A percentile compares a stretch with the other conserved stretches of the same genome.
Conservation (phyloP, 2,329 filamentous ascomycete genomes). For the Lecanicillium sp. region DNA sequence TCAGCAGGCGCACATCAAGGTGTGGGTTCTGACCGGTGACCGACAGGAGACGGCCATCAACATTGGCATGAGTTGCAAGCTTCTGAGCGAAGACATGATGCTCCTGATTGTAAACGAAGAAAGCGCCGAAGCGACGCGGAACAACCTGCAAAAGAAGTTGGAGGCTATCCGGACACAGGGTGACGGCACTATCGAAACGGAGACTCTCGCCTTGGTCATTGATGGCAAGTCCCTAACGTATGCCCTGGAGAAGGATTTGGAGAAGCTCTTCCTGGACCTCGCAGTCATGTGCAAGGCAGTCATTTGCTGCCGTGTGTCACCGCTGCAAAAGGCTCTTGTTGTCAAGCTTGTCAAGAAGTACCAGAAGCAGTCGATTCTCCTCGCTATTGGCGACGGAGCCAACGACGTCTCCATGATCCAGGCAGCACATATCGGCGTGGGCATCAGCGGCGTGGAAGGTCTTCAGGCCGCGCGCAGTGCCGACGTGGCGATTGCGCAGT, state of each 20-base stretch:
- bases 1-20: conserved; percentile 94
- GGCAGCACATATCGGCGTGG: conserved; percentile 93
- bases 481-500: conserved; percentile 92
- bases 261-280: conserved; percentile 87
- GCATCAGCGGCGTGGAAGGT: conserved; percentile 95
- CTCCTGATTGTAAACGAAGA: conserved; percentile 95
- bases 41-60: conserved; percentile 98
- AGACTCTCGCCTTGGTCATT: conserved; percentile 85
- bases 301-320: conserved; percentile 94
- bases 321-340: conserved; percentile 91
- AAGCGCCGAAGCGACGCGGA: conserved; percentile 64
- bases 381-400: conserved; percentile 94
- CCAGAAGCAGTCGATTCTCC: conserved; percentile 80
- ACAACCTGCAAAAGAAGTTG: conserved; percentile 89
- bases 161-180: conserved; percentile 83
- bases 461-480: conserved; percentile 92
- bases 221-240: conserved; percentile 93
- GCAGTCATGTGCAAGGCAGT: conserved; percentile 98
- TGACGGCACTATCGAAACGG: conserved; percentile 67
- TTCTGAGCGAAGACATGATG: conserved; percentile 98
- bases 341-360: conserved; percentile 95
- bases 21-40: conserved; percentile 97
- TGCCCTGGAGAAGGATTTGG: conserved; percentile 86
- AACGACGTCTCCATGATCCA: conserved; percentile 99
- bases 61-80: conserved; percentile 98